Evolutionary conservation across 352 stramenopile species (phyloP), one percentile per base, ranked within the genome.

Genomic region (Pythium aphanidermatum): DNA sequence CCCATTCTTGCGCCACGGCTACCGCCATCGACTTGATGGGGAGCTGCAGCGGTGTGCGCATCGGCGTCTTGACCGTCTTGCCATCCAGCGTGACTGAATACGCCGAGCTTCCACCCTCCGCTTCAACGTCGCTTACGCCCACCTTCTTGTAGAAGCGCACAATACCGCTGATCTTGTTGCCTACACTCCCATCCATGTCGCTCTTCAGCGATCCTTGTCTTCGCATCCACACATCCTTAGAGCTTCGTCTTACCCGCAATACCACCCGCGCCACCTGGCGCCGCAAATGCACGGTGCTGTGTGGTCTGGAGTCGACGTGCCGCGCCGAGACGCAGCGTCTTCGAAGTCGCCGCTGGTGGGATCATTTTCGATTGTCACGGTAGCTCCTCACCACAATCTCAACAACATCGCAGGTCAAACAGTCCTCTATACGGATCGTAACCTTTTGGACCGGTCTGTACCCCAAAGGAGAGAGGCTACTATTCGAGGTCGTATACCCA

Each of bases 111-210:
- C 27, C 16, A 6, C 40, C 46, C 10, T 43, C 41, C 2, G 12
- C 16, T 45, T 71, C 54, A n/a, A 85, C 64, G n/a, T 74, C 58
- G 37, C 77, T 59, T 5, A 94, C 76, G 46, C 60, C 66, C 16
- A 91, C 80, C 11, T 86, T 65, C 57, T 92, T 84, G 64, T 90
- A 94, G 42, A 94, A 94, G 41, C 82, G 77, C 55, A 76, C 48
- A 1, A 70, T 60, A 31, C 82, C 82, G n/a, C 73, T 83, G 55
- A 93, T 89, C 55, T 82, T 91, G 14, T 79, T 71, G n/a, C 81
- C 74, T 82, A n/a, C n/a, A n/a, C n/a, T n/a, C n/a, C n/a, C n/a
- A n/a, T n/a, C n/a, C n/a, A n/a, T n/a, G n/a, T n/a, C n/a, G n/a
- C n/a, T n/a, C n/a, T n/a, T n/a, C n/a, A n/a, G n/a, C n/a, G n/a